These are phyloP conservation scores for Evansstolkia leycettana DNA, from an alignment of 495 filamentous ascomycete genomes.

Conservation along the genomic window DNA sequence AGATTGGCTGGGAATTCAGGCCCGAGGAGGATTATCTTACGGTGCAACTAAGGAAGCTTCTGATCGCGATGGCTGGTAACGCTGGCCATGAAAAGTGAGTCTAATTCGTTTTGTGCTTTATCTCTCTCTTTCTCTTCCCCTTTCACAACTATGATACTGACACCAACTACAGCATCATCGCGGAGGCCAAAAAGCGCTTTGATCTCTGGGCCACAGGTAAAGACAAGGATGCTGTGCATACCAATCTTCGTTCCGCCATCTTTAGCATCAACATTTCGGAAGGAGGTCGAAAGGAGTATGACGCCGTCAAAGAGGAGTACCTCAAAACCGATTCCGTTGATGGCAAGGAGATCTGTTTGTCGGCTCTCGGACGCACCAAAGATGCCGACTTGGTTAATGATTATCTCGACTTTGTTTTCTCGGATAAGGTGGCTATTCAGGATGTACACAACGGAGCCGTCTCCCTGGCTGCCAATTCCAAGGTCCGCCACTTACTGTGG, in stretches of 20 bases:
- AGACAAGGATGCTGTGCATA: conserved; percentile 58
- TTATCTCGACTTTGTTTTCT: conserved; percentile 71
- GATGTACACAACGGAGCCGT: conserved; percentile 75
- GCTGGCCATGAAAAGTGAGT: conserved; percentile 61
- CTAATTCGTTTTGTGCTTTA: background rate
- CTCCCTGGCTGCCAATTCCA: conserved; percentile 57
- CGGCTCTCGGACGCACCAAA: conserved; percentile 62
- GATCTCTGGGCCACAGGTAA: conserved; percentile 54
- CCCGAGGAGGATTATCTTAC: conserved; percentile 69
- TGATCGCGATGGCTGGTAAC: conserved; percentile 61
- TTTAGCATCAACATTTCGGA: conserved; percentile 68
- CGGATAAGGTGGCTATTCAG: conserved; percentile 60
- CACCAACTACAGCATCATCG: conserved; percentile 36
- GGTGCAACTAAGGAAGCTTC: conserved; percentile 64
- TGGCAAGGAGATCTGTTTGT: conserved; percentile 74
- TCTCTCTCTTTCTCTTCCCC: no score
- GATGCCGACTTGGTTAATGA: conserved; percentile 53
- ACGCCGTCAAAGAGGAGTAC: conserved; percentile 73
- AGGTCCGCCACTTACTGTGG: conserved; percentile 63
- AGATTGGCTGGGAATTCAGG: conserved; percentile 75
- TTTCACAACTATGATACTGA: conserved; percentile 12
- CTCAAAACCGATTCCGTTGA: conserved; percentile 69
- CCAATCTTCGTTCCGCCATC: conserved; percentile 64
- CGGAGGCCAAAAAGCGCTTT: conserved; percentile 66
- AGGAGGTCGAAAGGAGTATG: conserved; percentile 52